Base-by-base conservation (phyloP, 768 basidiomycete species). In the Calocera cornea region DNA sequence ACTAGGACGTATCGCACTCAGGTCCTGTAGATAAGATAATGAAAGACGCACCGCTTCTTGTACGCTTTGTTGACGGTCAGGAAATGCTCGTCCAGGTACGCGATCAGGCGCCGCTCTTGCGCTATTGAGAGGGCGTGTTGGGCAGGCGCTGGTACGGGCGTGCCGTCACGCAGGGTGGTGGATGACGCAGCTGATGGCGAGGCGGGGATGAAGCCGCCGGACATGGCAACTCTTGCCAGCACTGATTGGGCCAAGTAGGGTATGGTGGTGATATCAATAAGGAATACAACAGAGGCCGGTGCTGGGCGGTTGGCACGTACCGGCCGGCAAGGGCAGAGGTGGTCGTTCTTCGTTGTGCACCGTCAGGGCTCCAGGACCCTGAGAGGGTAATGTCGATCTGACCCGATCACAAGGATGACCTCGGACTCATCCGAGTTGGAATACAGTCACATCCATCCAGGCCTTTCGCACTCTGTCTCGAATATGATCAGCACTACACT, bases 81-180 rank as follows among this genome's bases (percentile, higher is more conserved):
- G 70, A 90, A 85, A 66, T 80, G 74, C 22, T 83, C 83, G 64
- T 91, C 89, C 3, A 91, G 77, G 72, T 84, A 87, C 24, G 83
- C 82, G 7, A 86, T 77, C 0, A 88, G 79, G 67, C 82, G 83
- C 41, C 84, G 80, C 72, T 91, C 89, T 75, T 92, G 89, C 19
- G 68, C 74, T 24, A 78, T 73, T 10, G 83, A 81, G 14, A 88
- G 75, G 3, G 85, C 76, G 14, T 12, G 7, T 16, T 60, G 54
- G 14, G 14, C 7, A 29, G 54, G 54, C 10, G 54, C 31, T 33
- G 54, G 54, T 27, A 33, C 27, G 2, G 54, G 54, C 10, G 54
- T 60, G 54, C 27, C 24, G 31, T 60, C 54, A 27, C 54, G 54
- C 19, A 60, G 27, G 22, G 54, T 60, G 24, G 22, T 60, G 54